Conservation (phyloP, 805 yeast genomes). For the Metschnikowia koreensis region DNA sequence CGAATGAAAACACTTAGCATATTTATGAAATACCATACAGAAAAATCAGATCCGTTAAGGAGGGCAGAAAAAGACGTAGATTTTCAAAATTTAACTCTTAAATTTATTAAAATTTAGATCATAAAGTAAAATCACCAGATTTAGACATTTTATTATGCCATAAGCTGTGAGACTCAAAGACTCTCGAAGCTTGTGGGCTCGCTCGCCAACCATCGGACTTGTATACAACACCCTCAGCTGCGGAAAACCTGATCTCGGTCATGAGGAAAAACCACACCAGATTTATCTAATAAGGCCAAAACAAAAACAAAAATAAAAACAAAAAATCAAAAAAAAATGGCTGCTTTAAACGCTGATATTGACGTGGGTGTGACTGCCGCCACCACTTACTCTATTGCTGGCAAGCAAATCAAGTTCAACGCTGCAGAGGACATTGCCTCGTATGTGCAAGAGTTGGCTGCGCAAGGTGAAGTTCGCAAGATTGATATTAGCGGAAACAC, state of each 20-base stretch:
- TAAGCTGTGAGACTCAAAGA: too few relatives aligned
- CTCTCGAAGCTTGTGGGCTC: too few relatives aligned
- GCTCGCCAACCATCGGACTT: background rate
- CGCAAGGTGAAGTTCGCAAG: constrained; percentile 40
- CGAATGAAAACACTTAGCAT: too few relatives aligned
- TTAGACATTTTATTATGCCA: too few relatives aligned
- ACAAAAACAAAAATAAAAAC: background rate
- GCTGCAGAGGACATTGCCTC: constrained; percentile 69
- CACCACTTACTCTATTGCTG: constrained; percentile 60
- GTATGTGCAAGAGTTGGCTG: constrained; percentile 56
- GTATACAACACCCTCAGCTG: background rate
- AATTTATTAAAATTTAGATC: too few relatives aligned
- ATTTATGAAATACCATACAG: too few relatives aligned
- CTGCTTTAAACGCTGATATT: constrained; percentile 20
- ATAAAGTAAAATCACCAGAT: too few relatives aligned
- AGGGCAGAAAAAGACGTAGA: too few relatives aligned
- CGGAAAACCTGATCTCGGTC: background rate
- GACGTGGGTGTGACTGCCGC: constrained; percentile 41
- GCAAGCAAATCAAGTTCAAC: constrained; percentile 75
- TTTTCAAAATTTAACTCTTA: too few relatives aligned
- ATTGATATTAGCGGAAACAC: constrained; percentile 92
- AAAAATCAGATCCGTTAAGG: too few relatives aligned
- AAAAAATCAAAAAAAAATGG: constrained; percentile 15
- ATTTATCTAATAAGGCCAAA: background rate
- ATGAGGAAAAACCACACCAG: too few relatives aligned